Evolutionary conservation across 78 protist species (phyloP), one percentile per base, ranked within the genome.

Genomic region (Creolimax fragrantissima): DNA sequence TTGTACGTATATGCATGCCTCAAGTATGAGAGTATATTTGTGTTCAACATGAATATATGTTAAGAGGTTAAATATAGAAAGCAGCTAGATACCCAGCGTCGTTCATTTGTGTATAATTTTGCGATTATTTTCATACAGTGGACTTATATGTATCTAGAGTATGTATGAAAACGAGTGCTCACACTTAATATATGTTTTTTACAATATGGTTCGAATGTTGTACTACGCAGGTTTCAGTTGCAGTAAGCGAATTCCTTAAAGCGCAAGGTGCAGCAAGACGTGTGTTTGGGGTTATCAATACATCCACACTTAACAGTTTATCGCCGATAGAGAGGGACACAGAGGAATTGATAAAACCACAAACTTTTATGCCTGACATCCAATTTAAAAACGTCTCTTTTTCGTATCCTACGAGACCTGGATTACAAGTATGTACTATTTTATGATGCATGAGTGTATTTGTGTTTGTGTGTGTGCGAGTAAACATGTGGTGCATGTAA

Each of bases 341-440:
- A 24, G 86, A 83, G 42, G 86, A 41, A 5, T 24, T 5, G 5
- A 83, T 83, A 5, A 6, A 39, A 41, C 86, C 7, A 83, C 17
- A 83, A 24, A 24, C 6, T 83, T 83, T 83, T 41, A 39, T 41
- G 41, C 45, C 11, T 35, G 45, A 37, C 24, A 24, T 86, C 4
- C 74, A 86, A 41, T 42, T 86, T 6, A 86, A 86, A 32, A 41
- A 86, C 24, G 90, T 86, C n/a, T 17, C 6, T 11, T 86, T 86
- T 86, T 17, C 90, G 7, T 86, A 86, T 35, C 90, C 90, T 42
- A 86, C 90, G 43, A 4, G 90, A 11, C 90, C 90, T 4, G 90
- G 43, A 5, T 5, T 5, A 0, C 90, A 5, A 4, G 90, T 86
- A 24, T 83, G 42, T 37, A 81, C 5, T 3, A 66, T 4, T 85